Evolutionary conservation across 371 early-diverging fungal genomes (phyloP), one percentile per base, ranked within the genome.

Genomic region (Circinella umbellata): DNA sequence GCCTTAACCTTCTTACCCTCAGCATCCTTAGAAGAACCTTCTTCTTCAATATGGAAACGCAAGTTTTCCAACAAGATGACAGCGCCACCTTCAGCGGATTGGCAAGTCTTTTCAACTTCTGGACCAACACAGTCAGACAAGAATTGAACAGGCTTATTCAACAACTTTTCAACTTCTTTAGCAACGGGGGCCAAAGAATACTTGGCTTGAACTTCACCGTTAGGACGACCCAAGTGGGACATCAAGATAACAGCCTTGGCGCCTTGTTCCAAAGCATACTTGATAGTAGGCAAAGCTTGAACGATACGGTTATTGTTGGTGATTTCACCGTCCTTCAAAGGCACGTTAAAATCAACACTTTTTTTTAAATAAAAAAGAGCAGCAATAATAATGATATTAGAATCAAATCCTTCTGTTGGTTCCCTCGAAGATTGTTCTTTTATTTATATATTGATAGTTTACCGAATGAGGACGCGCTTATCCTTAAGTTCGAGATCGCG

Each of bases 281-380:
- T 84, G 86, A 99, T 95, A 57, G 98, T 99, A 54, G 98, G 98
- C 64, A 99, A 81, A 57, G 99, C 98, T 68, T 97, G 97, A 59
- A 90, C 93, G 69, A 99, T 99, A 80, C 99, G 94, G 84, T 94
- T 93, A 85, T 96, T 96, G 92, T 98, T 98, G 77, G 94, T 92
- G 81, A 99, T 97, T 74, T 88, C 90, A 71, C 93, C 94, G 61
- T 94, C 91, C 76, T 90, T 88, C 74, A 97, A 91, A 49, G 99
- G 99, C 27, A 99, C 99, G 87, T 99, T 99, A 84, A 98, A 99
- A 89, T 99, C 99, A 67, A 98, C 99, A 68, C 97, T 96, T 73
- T 42, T 42, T 9, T 42, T 5, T 17, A 51, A n/a, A 15, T 4
- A n/a, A 13, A 15, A 51, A 47, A 47, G 3, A 47, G 3, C 1